Percentiles rank a stretch among this genome's conserved stretches.
phyloP scores from a whole-genome alignment of 108 stramenopile species.

The Fragilaria crotonensis region DNA sequence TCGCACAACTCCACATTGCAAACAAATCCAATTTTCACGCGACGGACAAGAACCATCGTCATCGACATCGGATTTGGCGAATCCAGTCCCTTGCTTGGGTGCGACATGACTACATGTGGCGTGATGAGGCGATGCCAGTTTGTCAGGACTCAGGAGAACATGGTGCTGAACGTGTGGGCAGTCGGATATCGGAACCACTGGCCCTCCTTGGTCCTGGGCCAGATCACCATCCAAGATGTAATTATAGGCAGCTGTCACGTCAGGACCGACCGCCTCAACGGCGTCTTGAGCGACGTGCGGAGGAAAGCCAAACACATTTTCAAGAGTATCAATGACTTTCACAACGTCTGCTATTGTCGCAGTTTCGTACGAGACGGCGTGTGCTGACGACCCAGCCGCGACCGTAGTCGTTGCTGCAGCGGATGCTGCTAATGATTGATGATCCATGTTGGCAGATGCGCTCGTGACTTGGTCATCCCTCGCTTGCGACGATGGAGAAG shows the following conservation, averaged over 20 bases:
- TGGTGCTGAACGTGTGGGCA: conserved; percentile 58
- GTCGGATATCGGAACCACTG: conserved; percentile 49
- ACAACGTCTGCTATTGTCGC: not conserved
- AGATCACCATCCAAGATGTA: conserved; percentile 56
- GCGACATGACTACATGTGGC: conserved; percentile 1
- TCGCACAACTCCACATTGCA: conserved; percentile 42
- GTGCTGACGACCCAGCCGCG: too few relatives aligned
- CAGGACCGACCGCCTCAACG: conserved; percentile 13
- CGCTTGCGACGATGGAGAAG: too few relatives aligned
- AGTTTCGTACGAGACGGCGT: too few relatives aligned
- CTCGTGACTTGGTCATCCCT: too few relatives aligned
- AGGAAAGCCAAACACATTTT: conserved; percentile 3
- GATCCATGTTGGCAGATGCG: too few relatives aligned
- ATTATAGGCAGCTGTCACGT: conserved; percentile 45
- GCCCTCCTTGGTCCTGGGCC: conserved; percentile 55
- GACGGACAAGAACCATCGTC: conserved; percentile 29
- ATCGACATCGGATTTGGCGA: conserved; percentile 5
- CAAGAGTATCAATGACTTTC: not conserved
- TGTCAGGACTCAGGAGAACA: conserved; percentile 5
- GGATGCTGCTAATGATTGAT: too few relatives aligned
- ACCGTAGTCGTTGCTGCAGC: too few relatives aligned
- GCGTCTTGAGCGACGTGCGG: conserved; percentile 3
- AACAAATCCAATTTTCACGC: conserved; percentile 68
- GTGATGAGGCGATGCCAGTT: conserved; percentile 1
- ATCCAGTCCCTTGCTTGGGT: not conserved